Evolutionary conservation across 495 filamentous ascomycete species (phyloP), one percentile per base, ranked within the genome.

Genomic region (Annulohypoxylon bovei): DNA sequence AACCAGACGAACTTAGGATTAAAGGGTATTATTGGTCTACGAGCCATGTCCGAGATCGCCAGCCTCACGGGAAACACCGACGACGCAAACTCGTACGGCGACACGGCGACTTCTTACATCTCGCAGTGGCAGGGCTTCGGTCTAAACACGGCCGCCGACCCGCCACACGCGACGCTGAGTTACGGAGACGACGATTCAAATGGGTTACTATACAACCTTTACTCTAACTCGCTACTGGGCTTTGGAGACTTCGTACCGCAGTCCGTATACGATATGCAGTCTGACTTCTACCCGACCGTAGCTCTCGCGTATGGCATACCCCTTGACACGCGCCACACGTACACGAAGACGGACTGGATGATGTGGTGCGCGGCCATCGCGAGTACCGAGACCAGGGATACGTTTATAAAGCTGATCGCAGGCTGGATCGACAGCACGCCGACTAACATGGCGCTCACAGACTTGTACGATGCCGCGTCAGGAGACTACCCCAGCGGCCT

Each of bases 1-100:
- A 91, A 97, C 62, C 95, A 97, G 76, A 97, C 95, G 0, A 97
- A 98, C 75, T 85, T 98, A 11, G 95, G 93, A 2, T 84, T 98
- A 58, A 98, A 98, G 77, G 95, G 93, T 16, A 95, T 97, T 74
- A 88, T 98, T 65, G 95, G 93, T n/a, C 93, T 98, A 78, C 88
- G 91, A 73, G 95, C 95, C 39, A 97, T 98, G 92, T 88, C 89
- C 70, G 87, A 91, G 68, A 85, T 98, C 18, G 84, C 94, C 9
- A 80, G 85, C 39, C 76, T 91, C 1, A 85, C 89, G 5, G 88
- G 85, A 52, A 82, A 93, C 25, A 69, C 80, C 0, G 84, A 82
- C 32, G 91, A 94, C 63, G 84, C 82, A 1, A 78, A 82, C 23
- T 82, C 88, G 62, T 97, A 88, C 77, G 85, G 82, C 8, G 84